Evolutionary conservation across 2,329 filamentous ascomycete genomes (phyloP), one percentile per base, ranked within the genome.

Genomic region (Pyrenochaeta sp.): DNA sequence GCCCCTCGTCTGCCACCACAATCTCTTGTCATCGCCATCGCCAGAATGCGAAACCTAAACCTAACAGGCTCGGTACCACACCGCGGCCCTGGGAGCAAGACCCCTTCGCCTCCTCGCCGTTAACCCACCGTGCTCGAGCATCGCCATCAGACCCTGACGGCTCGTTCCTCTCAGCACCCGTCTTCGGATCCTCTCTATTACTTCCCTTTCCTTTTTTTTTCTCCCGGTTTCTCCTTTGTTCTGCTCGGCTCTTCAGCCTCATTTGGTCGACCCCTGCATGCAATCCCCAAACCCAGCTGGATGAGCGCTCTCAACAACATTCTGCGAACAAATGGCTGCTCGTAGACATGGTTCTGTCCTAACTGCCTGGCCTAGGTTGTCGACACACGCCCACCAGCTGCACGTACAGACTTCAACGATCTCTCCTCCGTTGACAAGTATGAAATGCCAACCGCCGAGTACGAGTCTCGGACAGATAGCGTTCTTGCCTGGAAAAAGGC

Each of bases 401-500:
- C 88, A 58, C 88, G 90, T 59, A 87, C 86, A 58, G 93, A 97
- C 77, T 92, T 90, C 78, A 89, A 85, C 62, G 93, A 96, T 78
- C 84, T 90, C 39, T 89, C 90, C 37, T 83, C 86, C 9, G 92
- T 97, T 4, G 87, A 92, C 51, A 97, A 97, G 79, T 98, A 95
- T 75, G 86, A 90, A 58, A 90, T 99, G 83, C 91, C 92, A n/a
- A 82, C 85, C 46, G 84, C 88, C 44, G 90, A 93, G 71, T 99
- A 99, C 78, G 92, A 92, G 73, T 86, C 87, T 69, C 92, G 93
- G 71, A 82, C 87, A 37, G 91, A 97, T 77, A 94, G 90, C 3
- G 95, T 99, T 12, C 85, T 97, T 20, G 91, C 93, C 5, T 98
- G 92, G 92, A 99, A 99, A 79, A 94, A 91, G 79, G 81, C 87